phyloP scores from a whole-genome alignment of 495 filamentous ascomycete species.

The Penicillium bovifimosum region DNA sequence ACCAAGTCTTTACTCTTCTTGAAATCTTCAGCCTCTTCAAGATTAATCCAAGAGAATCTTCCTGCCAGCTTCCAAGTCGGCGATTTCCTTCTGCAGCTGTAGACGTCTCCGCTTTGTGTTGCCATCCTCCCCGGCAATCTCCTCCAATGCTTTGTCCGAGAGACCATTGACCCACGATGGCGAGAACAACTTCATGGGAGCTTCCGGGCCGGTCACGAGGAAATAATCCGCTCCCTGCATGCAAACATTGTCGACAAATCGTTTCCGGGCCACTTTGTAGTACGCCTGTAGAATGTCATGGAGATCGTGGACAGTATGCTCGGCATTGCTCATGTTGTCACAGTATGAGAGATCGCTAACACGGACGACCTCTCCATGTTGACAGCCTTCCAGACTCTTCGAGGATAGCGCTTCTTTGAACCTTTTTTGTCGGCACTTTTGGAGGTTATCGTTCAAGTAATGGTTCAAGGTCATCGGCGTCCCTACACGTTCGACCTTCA shows the following conservation, averaged over 20 bases:
- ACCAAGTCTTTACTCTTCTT: too few relatives aligned
- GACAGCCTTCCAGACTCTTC: too few relatives aligned
- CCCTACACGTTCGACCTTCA: conserved; percentile 44
- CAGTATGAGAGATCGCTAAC: conserved; percentile 12
- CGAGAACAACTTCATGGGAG: conserved; percentile 30
- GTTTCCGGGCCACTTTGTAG: conserved; percentile 33
- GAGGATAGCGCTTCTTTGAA: too few relatives aligned
- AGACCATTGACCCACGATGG: conserved; percentile 33
- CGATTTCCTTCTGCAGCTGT: conserved; percentile 32
- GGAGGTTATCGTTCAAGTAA: conserved; percentile 43
- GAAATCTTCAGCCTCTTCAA: background rate
- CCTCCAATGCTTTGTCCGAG: conserved; percentile 32
- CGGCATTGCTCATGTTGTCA: conserved; percentile 37
- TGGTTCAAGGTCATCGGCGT: conserved; percentile 47
- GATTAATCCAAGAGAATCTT: background rate
- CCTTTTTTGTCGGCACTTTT: too few relatives aligned
- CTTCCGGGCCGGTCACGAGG: conserved; percentile 32
- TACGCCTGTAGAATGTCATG: conserved; percentile 37
- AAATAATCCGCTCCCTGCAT: conserved; percentile 34
- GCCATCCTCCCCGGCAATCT: conserved; percentile 44
- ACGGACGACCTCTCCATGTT: conserved; percentile 16
- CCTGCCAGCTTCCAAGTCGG: conserved; percentile 12
- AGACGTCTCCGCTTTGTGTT: conserved; percentile 22
- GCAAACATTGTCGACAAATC: conserved; percentile 32
- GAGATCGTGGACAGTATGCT: conserved; percentile 32